These are phyloP conservation scores for Nicotiana benthamiana DNA, from an alignment of 257 asterid species.

Conservation along the genomic window DNA sequence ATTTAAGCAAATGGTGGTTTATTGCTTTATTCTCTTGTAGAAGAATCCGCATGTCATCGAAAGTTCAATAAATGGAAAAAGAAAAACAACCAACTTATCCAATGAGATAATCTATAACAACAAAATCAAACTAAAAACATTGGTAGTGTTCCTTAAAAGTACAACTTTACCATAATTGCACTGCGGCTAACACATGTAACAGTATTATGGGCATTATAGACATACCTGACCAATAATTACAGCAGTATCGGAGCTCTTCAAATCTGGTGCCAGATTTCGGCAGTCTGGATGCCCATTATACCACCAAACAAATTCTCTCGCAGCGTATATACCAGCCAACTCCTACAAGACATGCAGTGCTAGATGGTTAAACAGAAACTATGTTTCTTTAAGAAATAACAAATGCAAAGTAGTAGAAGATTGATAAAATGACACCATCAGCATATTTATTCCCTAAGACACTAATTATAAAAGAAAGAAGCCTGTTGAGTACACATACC, in stretches of 20 bases:
- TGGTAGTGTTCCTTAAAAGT: background rate
- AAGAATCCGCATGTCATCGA: background rate
- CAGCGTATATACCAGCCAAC: constrained; percentile 55
- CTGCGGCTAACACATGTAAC: background rate
- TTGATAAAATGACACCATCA: background rate
- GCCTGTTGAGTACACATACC: constrained; percentile 30
- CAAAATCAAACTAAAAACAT: background rate
- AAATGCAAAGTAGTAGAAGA: background rate
- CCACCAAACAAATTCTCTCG: constrained; percentile 98
- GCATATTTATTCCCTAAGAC: background rate
- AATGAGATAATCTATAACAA: background rate
- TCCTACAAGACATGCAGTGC: constrained; percentile 29
- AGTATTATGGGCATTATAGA: background rate
- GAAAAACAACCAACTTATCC: background rate
- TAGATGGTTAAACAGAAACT: constrained; percentile 6
- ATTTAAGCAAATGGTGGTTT: background rate
- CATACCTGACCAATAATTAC: constrained; percentile 84
- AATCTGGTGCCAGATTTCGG: constrained; percentile 61
- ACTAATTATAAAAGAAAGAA: background rate
- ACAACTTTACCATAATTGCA: background rate
- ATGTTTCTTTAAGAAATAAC: background rate
- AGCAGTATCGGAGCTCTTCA: constrained; percentile 74
- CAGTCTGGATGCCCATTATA: constrained; percentile 94
- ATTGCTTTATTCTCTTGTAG: background rate
- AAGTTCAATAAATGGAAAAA: background rate